phyloP scores from a whole-genome alignment of 768 basidiomycete species.

The Termitomyces eurrhizus region DNA sequence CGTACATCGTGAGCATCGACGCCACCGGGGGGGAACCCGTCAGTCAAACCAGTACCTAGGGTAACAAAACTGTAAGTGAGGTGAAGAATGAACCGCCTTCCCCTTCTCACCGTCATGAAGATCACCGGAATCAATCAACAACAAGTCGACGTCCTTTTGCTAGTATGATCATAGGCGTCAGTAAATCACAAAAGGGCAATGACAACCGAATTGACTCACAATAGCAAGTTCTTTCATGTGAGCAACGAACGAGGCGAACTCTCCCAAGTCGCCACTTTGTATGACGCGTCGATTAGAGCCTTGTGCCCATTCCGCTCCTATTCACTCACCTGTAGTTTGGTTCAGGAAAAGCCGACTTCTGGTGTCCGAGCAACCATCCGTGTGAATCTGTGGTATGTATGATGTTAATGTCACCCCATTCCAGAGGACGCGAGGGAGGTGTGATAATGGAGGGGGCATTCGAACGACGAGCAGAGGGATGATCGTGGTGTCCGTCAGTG shows the following conservation, averaged over 20 bases:
- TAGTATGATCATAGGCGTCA: conserved; percentile 16
- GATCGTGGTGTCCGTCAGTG: background rate
- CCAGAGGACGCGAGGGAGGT: conserved; percentile 61
- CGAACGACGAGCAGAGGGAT: conserved; percentile 28
- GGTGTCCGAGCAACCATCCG: conserved; percentile 73
- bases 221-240: conserved; percentile 77
- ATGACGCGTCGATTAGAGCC: background rate
- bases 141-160: conserved; percentile 73
- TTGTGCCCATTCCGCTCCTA: no score
- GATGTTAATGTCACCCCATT: conserved; percentile 90
- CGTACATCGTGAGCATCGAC: conserved; percentile 71
- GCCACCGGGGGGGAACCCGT: conserved; percentile 68
- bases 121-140: conserved; percentile 79
- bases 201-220: conserved; percentile 25
- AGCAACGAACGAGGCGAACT: conserved; percentile 80
- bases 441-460: conserved; percentile 39
- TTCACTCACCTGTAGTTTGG: conserved; percentile 60
- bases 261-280: conserved; percentile 60
- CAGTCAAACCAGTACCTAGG: conserved; percentile 71
- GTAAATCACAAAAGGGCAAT: background rate
- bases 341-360: conserved; percentile 67
- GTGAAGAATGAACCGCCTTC: background rate
- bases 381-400: conserved; percentile 85
- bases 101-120: conserved; percentile 54
- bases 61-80: background rate